phyloP scores from a whole-genome alignment of 306 rosid genomes.

The Dryas alaskensis region DNA sequence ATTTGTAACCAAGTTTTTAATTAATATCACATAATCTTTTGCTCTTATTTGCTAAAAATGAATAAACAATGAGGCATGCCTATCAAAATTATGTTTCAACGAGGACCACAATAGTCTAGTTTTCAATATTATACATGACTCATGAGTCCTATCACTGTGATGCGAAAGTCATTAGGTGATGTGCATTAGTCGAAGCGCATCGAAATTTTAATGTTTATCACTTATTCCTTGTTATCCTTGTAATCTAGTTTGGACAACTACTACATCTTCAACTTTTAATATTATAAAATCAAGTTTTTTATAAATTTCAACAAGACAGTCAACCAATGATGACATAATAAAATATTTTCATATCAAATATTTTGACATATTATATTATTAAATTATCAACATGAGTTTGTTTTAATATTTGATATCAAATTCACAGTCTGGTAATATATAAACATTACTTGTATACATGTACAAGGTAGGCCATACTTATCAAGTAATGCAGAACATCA shows the following conservation, averaged over 20 bases:
- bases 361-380: too few species aligned
- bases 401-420: too few species aligned
- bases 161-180: neutral
- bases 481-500: neutral
- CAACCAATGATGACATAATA: neutral
- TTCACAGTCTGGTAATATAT: too few species aligned
- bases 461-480: too few species aligned
- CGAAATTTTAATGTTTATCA: neutral
- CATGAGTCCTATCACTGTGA: neutral
- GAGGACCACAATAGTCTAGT: neutral
- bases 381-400: too few species aligned
- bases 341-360: too few species aligned
- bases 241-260: neutral
- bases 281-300: neutral
- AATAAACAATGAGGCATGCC: neutral
- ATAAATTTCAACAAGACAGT: neutral
- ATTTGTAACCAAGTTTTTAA: too few species aligned
- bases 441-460: too few species aligned
- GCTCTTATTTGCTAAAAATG: neutral
- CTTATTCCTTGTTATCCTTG: neutral
- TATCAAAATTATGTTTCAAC: neutral
- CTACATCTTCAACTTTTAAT: neutral
- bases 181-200: neutral
- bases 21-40: neutral
- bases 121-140: slow-evolving; percentile 7